Evolutionary conservation across 208 protist genomes (phyloP).

Genomic region (Leishmania amazonensis): DNA sequence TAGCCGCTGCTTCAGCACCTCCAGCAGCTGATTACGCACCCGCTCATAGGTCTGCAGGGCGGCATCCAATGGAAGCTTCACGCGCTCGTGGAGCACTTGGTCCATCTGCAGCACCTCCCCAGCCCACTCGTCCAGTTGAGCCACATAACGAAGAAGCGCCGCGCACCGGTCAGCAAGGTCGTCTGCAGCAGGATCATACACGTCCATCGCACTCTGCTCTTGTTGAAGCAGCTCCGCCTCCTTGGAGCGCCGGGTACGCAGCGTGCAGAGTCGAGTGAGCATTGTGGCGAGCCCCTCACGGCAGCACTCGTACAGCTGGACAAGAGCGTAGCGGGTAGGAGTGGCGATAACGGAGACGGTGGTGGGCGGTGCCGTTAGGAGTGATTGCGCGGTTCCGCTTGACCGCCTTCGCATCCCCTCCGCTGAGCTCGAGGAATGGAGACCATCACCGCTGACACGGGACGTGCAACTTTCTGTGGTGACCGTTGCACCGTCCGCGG

Average conservation of each 20-base stretch:
- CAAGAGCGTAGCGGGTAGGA: slow-evolving; percentile 35
- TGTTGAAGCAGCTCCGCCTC: slow-evolving; percentile 38
- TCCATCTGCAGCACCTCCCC: slow-evolving; percentile 22
- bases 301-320: slow-evolving; percentile 49
- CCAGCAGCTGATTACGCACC: slow-evolving; percentile 39
- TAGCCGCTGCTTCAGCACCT: slow-evolving; percentile 40
- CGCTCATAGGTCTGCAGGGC: slow-evolving; percentile 28
- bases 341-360: slow-evolving; percentile 35
- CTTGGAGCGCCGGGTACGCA: slow-evolving; percentile 37
- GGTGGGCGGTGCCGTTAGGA: not conserved
- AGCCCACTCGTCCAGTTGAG: slow-evolving; percentile 33
- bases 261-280: slow-evolving; percentile 38
- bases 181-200: slow-evolving; percentile 49
- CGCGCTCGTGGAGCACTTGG: slow-evolving; percentile 32
- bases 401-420: slow-evolving; percentile 8
- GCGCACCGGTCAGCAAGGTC: slow-evolving; percentile 23
- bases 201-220: slow-evolving; percentile 32
- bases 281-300: slow-evolving; percentile 37
- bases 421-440: not conserved
- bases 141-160: slow-evolving; percentile 36
- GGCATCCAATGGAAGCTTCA: slow-evolving; percentile 31
- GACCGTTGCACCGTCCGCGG: not conserved
- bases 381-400: not conserved
- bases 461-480: not conserved
- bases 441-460: not conserved